Conservation (phyloP, 164 flowering plant species). For the Vitis cinerea region DNA sequence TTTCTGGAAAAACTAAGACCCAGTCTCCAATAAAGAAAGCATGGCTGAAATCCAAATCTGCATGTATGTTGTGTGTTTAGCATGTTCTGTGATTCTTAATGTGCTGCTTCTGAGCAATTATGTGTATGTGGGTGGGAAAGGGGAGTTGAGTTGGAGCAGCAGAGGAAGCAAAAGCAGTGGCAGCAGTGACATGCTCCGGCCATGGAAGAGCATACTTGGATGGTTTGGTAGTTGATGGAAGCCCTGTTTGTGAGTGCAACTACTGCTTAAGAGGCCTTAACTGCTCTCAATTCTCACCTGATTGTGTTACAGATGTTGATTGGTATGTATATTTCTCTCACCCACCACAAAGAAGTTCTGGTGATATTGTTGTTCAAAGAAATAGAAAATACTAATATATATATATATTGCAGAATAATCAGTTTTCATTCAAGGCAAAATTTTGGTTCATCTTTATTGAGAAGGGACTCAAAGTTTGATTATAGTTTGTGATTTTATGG, state of each 20-base stretch:
- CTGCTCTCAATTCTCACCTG: slow-evolving; percentile 25
- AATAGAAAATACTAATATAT: no score
- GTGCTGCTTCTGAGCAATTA: background rate
- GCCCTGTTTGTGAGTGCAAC: slow-evolving; percentile 30
- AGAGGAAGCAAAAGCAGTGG: slow-evolving; percentile 32
- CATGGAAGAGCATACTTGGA: slow-evolving; percentile 46
- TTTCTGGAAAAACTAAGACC: no score
- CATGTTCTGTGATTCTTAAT: background rate
- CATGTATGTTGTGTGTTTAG: background rate
- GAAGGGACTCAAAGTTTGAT: no score
- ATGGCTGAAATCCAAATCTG: background rate
- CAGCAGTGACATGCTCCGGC: slow-evolving; percentile 31
- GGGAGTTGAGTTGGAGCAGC: slow-evolving; percentile 20
- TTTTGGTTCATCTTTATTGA: no score
- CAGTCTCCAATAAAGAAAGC: no score
- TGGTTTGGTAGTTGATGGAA: slow-evolving; percentile 15
- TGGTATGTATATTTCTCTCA: slow-evolving; percentile 18
- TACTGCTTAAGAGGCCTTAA: slow-evolving; percentile 30
- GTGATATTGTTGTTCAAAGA: no score
- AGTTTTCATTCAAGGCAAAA: no score
- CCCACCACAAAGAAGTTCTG: no score
- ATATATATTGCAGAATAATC: no score
- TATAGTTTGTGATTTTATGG: no score
- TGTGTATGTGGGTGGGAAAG: background rate
- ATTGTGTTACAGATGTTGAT: slow-evolving; percentile 33